Conservation (phyloP, 345 rosid species). For the Aurinia saxatilis region DNA sequence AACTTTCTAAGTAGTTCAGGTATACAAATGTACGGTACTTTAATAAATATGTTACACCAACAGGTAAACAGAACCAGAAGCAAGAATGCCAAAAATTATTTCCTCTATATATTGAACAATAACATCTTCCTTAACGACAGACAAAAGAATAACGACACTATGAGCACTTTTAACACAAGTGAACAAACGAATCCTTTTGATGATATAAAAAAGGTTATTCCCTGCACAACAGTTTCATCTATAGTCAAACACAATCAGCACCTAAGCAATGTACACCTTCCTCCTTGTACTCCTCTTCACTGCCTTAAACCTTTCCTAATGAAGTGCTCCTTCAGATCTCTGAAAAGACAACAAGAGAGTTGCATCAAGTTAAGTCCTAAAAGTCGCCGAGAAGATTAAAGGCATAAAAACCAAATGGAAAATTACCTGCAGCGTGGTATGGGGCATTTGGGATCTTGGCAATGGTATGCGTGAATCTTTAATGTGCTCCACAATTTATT, state of each 20-base stretch:
- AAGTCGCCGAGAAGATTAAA: background rate
- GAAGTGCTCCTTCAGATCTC: background rate
- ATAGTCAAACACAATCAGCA: background rate
- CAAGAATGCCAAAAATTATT: background rate
- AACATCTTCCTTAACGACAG: background rate
- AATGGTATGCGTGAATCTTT: conserved; percentile 28
- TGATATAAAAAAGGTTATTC: too few relatives aligned
- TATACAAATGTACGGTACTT: too few relatives aligned
- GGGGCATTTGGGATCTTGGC: conserved; percentile 29
- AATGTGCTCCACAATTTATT: conserved; percentile 20
- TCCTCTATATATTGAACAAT: background rate
- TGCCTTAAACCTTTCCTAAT: background rate
- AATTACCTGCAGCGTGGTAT: conserved; percentile 45
- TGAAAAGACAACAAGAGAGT: conserved; percentile 2
- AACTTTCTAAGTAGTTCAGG: too few relatives aligned
- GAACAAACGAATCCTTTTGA: background rate
- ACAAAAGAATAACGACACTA: background rate
- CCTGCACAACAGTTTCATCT: too few relatives aligned
- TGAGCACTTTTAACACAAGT: background rate
- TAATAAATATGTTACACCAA: too few relatives aligned
- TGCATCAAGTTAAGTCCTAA: background rate
- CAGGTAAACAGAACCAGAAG: background rate
- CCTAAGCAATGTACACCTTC: conserved; percentile 6
- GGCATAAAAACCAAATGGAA: background rate
- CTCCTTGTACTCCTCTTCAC: background rate